Evolutionary conservation across 2,329 filamentous ascomycete species (phyloP).

Genomic region (Alternaria sp.): DNA sequence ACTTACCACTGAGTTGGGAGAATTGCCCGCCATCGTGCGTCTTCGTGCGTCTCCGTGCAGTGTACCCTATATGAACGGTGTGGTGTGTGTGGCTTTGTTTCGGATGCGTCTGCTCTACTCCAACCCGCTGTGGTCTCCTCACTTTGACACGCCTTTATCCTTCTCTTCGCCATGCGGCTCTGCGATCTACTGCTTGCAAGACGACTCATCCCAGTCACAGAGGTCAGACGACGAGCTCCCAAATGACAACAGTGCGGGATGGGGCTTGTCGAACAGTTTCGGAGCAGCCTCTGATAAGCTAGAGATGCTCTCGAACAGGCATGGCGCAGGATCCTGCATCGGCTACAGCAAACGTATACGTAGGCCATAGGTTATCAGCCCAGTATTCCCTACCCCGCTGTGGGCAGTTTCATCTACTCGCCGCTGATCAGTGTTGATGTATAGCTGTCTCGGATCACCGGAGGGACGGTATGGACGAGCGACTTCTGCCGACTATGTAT

Average conservation of each 20-base stretch:
- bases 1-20: constrained; percentile 16
- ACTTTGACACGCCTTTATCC: constrained; percentile 39
- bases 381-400: constrained; percentile 41
- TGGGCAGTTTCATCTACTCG: constrained; percentile 22
- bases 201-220: constrained; percentile 19
- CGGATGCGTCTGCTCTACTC: constrained; percentile 19
- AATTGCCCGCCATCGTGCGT: constrained; percentile 24
- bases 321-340: constrained; percentile 38
- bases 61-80: constrained; percentile 1
- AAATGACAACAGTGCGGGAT: constrained; percentile 24
- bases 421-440: constrained; percentile 17
- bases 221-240: constrained; percentile 40
- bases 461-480: not conserved
- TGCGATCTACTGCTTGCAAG: constrained; percentile 27
- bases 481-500: not conserved
- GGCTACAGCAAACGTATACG: constrained; percentile 35
- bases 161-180: constrained; percentile 40
- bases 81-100: constrained; percentile 17
- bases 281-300: constrained; percentile 45
- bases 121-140: constrained; percentile 16
- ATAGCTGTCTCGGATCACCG: constrained; percentile 5
- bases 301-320: constrained; percentile 24
- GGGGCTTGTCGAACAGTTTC: constrained; percentile 9
- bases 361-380: constrained; percentile 31
- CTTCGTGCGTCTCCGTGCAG: constrained; percentile 8